A percentile compares a stretch with the other conserved stretches of the same genome.
Conservation (phyloP, 306 rosid species). For the Aeschynomene evenia region DNA sequence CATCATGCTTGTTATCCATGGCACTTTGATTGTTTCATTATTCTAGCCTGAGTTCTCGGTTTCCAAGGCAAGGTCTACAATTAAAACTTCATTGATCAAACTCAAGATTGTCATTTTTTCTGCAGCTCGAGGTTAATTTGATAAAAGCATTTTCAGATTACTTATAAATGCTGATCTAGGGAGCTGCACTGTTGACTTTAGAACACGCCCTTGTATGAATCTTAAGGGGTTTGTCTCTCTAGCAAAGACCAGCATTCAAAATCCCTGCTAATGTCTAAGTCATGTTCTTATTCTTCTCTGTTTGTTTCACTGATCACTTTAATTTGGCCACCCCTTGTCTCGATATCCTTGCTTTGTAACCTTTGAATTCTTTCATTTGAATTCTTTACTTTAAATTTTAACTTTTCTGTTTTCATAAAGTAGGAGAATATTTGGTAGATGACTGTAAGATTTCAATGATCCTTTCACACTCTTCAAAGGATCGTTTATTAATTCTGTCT, state of each 20-base stretch:
- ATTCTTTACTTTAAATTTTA: neutral
- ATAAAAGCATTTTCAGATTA: neutral
- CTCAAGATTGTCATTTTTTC: neutral
- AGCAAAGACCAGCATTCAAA: neutral
- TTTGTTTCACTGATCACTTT: constrained; percentile 24
- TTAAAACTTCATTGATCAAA: constrained; percentile 19
- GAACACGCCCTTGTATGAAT: constrained; percentile 16
- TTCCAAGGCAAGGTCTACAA: constrained; percentile 9
- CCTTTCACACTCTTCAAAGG: neutral
- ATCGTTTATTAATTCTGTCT: neutral
- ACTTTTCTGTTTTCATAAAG: neutral
- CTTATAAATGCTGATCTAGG: constrained; percentile 20
- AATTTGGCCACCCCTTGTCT: constrained; percentile 10
- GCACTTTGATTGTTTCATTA: constrained; percentile 10
- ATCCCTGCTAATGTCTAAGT: neutral
- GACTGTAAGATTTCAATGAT: neutral
- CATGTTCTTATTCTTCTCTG: constrained; percentile 19
- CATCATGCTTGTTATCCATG: neutral
- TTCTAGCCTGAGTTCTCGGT: neutral
- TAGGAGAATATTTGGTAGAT: neutral
- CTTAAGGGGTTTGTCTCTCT: no score
- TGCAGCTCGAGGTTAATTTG: constrained; percentile 3
- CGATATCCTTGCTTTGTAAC: neutral
- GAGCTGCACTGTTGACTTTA: neutral
- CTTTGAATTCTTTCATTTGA: constrained; percentile 1